Evolutionary conservation across 805 yeast species (phyloP), one percentile per base, ranked within the genome.

Genomic region (Scheffersomyces spartinae): DNA sequence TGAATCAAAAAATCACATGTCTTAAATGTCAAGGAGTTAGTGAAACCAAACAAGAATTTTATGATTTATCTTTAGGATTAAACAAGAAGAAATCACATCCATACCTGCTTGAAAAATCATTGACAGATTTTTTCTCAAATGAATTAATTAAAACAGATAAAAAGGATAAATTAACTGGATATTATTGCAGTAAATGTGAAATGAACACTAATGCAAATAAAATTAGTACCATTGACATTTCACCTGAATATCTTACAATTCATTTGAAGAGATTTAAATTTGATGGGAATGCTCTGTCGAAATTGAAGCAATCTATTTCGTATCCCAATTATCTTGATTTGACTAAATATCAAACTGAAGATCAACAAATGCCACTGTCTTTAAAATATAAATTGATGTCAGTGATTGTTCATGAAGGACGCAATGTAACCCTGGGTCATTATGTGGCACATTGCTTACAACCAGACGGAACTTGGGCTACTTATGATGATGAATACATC

Each of bases 201-300:
- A 63, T 70, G 38, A 63, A 74, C 18, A 80, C 94, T 0, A 68
- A 68, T 33, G 97, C 96, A 4, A 55, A 71, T 24, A 88, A 88
- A 45, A 70, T 72, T 23, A 71, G 79, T 23, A 64, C 77, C 18
- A 78, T 91, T 24, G 71, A 74, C 29, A 66, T 76, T 24, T 80
- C 95, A 1, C 97, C 97, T 4, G 96, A 91, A 45, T 76, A 91
- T 12, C 60, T 88, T 33, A 66, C 83, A 7, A 68, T 91, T 20
- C 97, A 91, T 52, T 62, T 91, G 43, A 91, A 91, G 47, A 64
- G 96, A 39, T 91, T 91, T 54, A 77, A 88, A 51, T 88, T 84
- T 55, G 76, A 81, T 47, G 91, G 88, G 13, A 68, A 68, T 26
- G 61, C 74, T 5, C 76, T 86, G 3, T 74, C 83, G 30, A 91